Percentiles rank a stretch among this genome's conserved stretches.
phyloP scores from a whole-genome alignment of 1,284 basidiomycete genomes.

The Melampsora occidentalis region DNA sequence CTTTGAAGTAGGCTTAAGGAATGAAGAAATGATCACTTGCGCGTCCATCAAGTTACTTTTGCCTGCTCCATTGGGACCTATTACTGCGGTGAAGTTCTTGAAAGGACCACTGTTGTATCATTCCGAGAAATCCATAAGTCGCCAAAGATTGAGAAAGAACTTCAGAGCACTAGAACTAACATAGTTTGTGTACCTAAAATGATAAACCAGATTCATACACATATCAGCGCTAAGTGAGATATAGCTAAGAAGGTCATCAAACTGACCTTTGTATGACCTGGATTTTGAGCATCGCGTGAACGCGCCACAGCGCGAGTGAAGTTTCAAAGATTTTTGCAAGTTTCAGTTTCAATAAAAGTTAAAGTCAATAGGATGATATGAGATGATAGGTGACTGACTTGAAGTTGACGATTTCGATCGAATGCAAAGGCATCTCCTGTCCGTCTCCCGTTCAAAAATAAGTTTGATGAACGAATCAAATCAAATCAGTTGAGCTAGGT shows the following conservation, averaged over 20 bases:
- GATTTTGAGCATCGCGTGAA: neutral
- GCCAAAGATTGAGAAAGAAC: neutral
- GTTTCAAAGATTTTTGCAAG: neutral
- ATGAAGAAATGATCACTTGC: conserved; percentile 12
- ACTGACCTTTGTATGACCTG: conserved; percentile 41
- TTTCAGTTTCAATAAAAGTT: neutral
- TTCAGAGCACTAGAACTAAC: conserved; percentile 10
- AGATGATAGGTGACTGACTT: conserved; percentile 14
- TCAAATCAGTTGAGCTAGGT: no score
- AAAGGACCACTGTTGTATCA: conserved; percentile 65
- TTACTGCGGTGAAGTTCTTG: conserved; percentile 87
- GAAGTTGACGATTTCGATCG: conserved; percentile 37
- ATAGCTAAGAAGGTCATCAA: neutral
- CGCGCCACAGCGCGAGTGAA: neutral
- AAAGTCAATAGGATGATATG: neutral
- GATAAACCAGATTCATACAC: conserved; percentile 2
- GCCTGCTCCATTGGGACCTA: conserved; percentile 97
- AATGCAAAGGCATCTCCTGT: conserved; percentile 42
- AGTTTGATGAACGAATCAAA: no score
- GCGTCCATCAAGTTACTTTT: conserved; percentile 99
- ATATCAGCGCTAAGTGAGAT: neutral
- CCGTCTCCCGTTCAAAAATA: no score
- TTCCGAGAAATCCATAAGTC: neutral
- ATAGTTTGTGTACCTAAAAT: neutral
- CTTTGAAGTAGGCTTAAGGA: conserved; percentile 11